Evolutionary conservation across 169 alveolate genomes (phyloP).

Genomic region (Plasmodium knowlesi): DNA sequence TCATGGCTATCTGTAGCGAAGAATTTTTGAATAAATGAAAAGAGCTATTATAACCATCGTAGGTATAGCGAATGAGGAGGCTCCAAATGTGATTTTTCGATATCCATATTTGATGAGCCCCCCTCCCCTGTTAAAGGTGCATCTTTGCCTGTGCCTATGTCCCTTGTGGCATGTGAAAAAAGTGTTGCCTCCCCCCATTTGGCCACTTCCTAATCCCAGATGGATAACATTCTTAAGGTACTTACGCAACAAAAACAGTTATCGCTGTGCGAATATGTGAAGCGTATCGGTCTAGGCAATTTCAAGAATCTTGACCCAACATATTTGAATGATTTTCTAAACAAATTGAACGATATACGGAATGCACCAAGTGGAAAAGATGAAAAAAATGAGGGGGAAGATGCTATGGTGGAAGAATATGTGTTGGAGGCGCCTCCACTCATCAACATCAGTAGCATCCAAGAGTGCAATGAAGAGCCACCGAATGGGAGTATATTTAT

Average conservation of each 20-base stretch:
- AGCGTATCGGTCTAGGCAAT: background rate
- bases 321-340: slow-evolving; percentile 12
- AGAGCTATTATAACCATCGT: background rate
- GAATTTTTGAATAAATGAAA: background rate
- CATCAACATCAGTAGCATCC: slow-evolving; percentile 25
- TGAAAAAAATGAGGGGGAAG: background rate
- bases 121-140: background rate
- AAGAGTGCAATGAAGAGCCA: slow-evolving; percentile 33
- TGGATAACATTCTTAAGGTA: slow-evolving; percentile 25
- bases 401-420: background rate
- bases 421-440: slow-evolving; percentile 13
- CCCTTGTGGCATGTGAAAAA: background rate
- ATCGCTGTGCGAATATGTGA: background rate
- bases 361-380: background rate
- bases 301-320: background rate
- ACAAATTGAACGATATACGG: slow-evolving; percentile 18
- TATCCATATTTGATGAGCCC: background rate
- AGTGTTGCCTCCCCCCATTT: background rate
- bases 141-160: background rate
- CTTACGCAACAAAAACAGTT: slow-evolving; percentile 25
- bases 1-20: background rate
- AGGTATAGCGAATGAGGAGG: background rate
- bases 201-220: background rate
- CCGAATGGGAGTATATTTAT: slow-evolving; percentile 46
- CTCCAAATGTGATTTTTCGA: background rate